Percentiles rank a stretch among this genome's conserved stretches.
Evolutionary conservation across 208 protist species (phyloP).

Genomic region (Kentomonas sorsogonicus): DNA sequence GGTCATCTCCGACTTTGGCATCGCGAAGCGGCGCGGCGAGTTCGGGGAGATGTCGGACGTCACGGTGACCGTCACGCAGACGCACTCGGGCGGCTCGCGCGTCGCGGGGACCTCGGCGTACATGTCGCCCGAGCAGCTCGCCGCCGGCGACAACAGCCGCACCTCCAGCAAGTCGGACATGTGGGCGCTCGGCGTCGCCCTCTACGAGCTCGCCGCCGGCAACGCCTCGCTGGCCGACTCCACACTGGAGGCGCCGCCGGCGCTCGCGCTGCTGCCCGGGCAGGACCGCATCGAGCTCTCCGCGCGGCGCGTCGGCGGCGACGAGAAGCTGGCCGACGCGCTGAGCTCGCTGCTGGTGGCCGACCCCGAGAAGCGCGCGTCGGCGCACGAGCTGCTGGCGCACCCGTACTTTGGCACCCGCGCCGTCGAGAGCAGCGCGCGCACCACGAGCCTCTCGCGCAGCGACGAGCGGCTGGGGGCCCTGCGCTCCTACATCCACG

Average conservation of each 20-base stretch:
- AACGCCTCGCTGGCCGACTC: slow-evolving; percentile 58
- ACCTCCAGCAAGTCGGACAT: slow-evolving; percentile 43
- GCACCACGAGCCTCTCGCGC: slow-evolving; percentile 25
- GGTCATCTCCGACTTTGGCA: slow-evolving; percentile 81
- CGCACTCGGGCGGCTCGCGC: slow-evolving; percentile 5
- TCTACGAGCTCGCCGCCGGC: slow-evolving; percentile 40
- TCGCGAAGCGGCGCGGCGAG: slow-evolving; percentile 38
- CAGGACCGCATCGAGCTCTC: slow-evolving; percentile 29
- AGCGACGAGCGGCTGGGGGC: slow-evolving; percentile 60
- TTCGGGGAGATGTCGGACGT: slow-evolving; percentile 35
- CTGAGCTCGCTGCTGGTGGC: slow-evolving; percentile 28
- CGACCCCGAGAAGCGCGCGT: slow-evolving; percentile 25
- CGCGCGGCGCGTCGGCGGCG: slow-evolving; percentile 37
- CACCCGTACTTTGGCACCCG: slow-evolving; percentile 56
- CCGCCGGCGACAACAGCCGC: not conserved
- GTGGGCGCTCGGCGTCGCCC: slow-evolving; percentile 53
- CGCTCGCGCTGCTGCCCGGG: slow-evolving; percentile 22
- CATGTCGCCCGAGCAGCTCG: slow-evolving; percentile 56
- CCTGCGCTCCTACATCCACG: slow-evolving; percentile 56
- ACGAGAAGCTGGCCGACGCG: slow-evolving; percentile 53
- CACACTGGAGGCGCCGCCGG: slow-evolving; percentile 18
- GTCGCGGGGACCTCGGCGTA: slow-evolving; percentile 40
- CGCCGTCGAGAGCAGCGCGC: slow-evolving; percentile 12
- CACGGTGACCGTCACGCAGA: slow-evolving; percentile 30
- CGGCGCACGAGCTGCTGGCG: slow-evolving; percentile 43